Conservation (phyloP, 2,329 filamentous ascomycete species). For the Sphaceloma murrayae region DNA sequence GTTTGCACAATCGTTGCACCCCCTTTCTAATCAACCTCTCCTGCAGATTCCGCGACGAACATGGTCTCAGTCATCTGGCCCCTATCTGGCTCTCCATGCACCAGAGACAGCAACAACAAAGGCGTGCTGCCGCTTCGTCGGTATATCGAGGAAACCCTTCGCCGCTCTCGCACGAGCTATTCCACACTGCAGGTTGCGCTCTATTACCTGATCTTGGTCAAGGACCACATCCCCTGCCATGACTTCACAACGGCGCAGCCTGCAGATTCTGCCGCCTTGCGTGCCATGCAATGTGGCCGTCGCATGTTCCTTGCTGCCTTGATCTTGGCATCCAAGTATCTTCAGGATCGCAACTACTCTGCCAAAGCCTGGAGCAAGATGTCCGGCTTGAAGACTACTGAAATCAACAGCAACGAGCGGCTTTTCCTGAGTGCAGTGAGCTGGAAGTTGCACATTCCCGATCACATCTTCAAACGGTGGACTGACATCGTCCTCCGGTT, state of each 20-base stretch:
- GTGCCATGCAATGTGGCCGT: conserved; percentile 85
- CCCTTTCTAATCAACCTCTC: background rate
- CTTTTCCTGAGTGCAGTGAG: conserved; percentile 81
- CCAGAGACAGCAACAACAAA: conserved; percentile 57
- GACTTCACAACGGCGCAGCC: conserved; percentile 83
- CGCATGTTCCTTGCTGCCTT: conserved; percentile 95
- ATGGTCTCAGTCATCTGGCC: conserved; percentile 98
- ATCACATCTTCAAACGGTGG: conserved; percentile 83
- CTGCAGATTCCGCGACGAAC: conserved; percentile 85
- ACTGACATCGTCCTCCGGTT: conserved; percentile 83
- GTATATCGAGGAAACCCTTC: conserved; percentile 95
- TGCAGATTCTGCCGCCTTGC: conserved; percentile 59
- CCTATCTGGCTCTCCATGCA: conserved; percentile 68
- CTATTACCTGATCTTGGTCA: conserved; percentile 92
- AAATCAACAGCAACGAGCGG: conserved; percentile 97
- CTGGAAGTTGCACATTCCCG: conserved; percentile 91
- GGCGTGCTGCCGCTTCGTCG: conserved; percentile 81
- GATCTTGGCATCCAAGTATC: conserved; percentile 93
- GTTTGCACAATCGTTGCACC: conserved; percentile 30
- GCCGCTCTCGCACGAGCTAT: conserved; percentile 90
- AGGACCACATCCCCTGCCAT: conserved; percentile 71
- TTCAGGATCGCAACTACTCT: conserved; percentile 96
- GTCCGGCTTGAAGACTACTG: conserved; percentile 80
- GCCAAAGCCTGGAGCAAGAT: conserved; percentile 98
- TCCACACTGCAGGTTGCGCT: conserved; percentile 93